These are phyloP conservation scores for Coemansia sp. DNA, from an alignment of 192 early-diverging fungal genomes.

Conservation along the genomic window DNA sequence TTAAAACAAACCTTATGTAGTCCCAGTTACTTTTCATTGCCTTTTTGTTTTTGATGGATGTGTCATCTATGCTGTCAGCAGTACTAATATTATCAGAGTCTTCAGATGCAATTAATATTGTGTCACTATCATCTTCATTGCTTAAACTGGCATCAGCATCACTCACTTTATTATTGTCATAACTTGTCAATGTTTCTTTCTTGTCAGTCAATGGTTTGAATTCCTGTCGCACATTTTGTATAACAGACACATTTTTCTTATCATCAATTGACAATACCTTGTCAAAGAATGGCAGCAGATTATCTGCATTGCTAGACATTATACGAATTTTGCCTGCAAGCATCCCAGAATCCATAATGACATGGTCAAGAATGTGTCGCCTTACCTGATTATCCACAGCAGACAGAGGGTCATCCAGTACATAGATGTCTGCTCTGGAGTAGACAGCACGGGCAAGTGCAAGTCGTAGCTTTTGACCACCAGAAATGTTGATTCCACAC, in stretches of 20 bases:
- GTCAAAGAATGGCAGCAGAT: constrained; percentile 71
- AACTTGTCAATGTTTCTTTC: no score
- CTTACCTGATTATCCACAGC: constrained; percentile 78
- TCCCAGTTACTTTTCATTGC: no score
- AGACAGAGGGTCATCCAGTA: constrained; percentile 83
- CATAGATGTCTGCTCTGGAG: constrained; percentile 22
- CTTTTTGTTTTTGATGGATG: no score
- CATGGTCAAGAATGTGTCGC: constrained; percentile 57
- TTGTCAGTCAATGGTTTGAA: not conserved
- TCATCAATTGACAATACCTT: constrained; percentile 69
- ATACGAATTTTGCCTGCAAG: constrained; percentile 60
- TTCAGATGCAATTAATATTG: no score
- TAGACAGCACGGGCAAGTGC: constrained; percentile 21
- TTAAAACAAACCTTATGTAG: no score
- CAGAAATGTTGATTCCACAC: constrained; percentile 24
- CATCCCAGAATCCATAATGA: constrained; percentile 15
- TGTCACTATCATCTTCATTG: no score
- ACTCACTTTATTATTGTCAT: not conserved
- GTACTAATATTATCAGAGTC: no score
- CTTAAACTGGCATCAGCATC: not conserved
- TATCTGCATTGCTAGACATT: constrained; percentile 78
- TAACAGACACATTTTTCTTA: constrained; percentile 38
- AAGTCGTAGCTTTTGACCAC: constrained; percentile 17
- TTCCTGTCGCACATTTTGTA: not conserved
- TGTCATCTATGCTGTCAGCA: no score